phyloP scores from a whole-genome alignment of 192 early-diverging fungal genomes.

The Linnemannia schmuckeri region DNA sequence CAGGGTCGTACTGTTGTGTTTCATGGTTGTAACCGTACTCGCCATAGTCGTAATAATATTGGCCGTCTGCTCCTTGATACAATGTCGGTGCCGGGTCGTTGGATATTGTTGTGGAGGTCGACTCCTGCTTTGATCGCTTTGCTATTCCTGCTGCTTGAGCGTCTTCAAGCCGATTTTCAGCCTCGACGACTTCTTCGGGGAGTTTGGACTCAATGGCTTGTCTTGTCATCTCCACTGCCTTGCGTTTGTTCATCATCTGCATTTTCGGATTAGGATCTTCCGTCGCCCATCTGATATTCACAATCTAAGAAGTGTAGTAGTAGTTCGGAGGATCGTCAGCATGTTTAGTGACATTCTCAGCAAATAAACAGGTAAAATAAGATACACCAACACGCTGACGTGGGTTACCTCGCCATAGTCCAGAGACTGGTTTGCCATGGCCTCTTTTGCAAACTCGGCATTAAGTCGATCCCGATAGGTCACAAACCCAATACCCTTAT shows the following conservation, averaged over 20 bases:
- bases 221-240: constrained; percentile 68
- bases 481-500: constrained; percentile 87
- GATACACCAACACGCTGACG: not conserved
- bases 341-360: too few species aligned
- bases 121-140: constrained; percentile 2
- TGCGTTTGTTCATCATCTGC: constrained; percentile 66
- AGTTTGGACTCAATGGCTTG: constrained; percentile 70
- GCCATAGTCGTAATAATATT: constrained; percentile 55
- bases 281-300: constrained; percentile 85
- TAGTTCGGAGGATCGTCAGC: not conserved
- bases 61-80: constrained; percentile 37
- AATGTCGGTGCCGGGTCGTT: not conserved
- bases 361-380: not conserved
- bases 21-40: constrained; percentile 50
- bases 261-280: constrained; percentile 82
- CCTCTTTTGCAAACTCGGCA: constrained; percentile 93
- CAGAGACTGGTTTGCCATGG: constrained; percentile 85
- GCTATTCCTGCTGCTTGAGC: not conserved
- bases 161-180: constrained; percentile 32
- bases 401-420: constrained; percentile 78
- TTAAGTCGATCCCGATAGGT: constrained; percentile 75
- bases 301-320: constrained; percentile 24
- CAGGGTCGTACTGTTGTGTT: constrained; percentile 42
- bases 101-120: not conserved
- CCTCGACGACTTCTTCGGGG: constrained; percentile 59